Conservation (phyloP, 179 eudicot species). For the Patellifolia procumbens region DNA sequence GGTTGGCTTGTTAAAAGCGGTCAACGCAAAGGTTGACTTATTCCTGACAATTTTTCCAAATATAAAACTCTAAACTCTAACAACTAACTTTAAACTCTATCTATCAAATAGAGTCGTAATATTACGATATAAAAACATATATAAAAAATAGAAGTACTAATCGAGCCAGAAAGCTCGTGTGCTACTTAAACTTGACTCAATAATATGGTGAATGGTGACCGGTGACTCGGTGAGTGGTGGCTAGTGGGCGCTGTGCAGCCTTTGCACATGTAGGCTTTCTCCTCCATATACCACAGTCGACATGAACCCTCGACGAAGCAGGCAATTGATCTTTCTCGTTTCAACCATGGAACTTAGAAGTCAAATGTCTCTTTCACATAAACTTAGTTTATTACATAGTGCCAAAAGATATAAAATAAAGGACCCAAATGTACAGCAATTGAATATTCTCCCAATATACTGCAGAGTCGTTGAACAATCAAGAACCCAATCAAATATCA, state of each 20-base stretch:
- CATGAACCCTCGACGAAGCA: neutral
- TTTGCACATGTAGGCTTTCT: neutral
- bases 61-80: too few species aligned
- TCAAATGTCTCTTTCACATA: neutral
- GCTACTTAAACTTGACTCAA: too few species aligned
- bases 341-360: neutral
- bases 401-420: neutral
- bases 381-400: too few species aligned
- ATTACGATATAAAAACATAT: too few species aligned
- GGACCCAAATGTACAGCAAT: neutral
- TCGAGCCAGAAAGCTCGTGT: too few species aligned
- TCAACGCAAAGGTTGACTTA: too few species aligned
- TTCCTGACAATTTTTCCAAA: too few species aligned
- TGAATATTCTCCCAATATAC: neutral
- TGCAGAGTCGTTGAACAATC: neutral
- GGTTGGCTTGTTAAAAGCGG: too few species aligned
- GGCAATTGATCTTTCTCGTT: neutral
- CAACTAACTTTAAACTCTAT: too few species aligned
- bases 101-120: too few species aligned
- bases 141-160: too few species aligned
- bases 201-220: too few species aligned
- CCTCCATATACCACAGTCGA: neutral
- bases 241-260: neutral
- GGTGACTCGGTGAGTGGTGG: neutral
- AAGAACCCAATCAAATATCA: neutral